A percentile compares a stretch with the other conserved stretches of the same genome.
Evolutionary conservation across 495 filamentous ascomycete genomes (phyloP).

Genomic region (Stereocaulon alpinum): DNA sequence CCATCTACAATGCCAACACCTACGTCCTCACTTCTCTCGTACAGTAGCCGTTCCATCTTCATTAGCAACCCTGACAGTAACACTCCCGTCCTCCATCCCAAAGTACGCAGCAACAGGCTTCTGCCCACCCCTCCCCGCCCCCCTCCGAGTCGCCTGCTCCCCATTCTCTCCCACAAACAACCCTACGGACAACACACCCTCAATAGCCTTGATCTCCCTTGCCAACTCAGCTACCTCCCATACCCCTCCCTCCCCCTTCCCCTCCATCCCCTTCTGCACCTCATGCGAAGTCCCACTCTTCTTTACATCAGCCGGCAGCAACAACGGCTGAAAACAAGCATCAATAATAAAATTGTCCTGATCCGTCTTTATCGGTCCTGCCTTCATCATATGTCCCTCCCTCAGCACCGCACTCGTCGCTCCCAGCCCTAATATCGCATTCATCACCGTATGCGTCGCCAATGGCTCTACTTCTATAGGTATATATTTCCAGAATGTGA

Average conservation of each 20-base stretch:
- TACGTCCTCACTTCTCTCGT: conserved; percentile 3
- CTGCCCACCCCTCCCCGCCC: conserved; percentile 59
- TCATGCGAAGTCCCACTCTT: conserved; percentile 13
- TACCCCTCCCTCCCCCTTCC: conserved; percentile 43
- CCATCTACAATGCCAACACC: too few species aligned
- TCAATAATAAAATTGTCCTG: conserved; percentile 92
- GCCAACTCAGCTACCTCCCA: conserved; percentile 74
- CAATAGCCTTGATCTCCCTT: conserved; percentile 62
- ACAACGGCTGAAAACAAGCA: conserved; percentile 67
- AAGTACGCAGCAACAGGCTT: conserved; percentile 92
- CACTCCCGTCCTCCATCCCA: conserved; percentile 72
- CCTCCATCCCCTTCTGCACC: conserved; percentile 27
- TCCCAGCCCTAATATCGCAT: conserved; percentile 58
- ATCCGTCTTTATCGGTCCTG: conserved; percentile 80
- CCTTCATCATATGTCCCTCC: conserved; percentile 55
- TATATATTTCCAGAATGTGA: conserved; percentile 71
- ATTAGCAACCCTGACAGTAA: conserved; percentile 40
- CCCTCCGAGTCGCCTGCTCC: conserved; percentile 46
- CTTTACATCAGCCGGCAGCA: conserved; percentile 49
- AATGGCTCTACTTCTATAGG: conserved; percentile 90
- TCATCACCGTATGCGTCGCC: conserved; percentile 60
- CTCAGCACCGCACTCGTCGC: conserved; percentile 57
- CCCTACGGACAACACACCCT: conserved; percentile 84
- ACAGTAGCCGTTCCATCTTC: conserved; percentile 6
- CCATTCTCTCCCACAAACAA: conserved; percentile 78